Evolutionary conservation across 2,329 filamentous ascomycete species (phyloP).

Genomic region (Claviceps digitariae): DNA sequence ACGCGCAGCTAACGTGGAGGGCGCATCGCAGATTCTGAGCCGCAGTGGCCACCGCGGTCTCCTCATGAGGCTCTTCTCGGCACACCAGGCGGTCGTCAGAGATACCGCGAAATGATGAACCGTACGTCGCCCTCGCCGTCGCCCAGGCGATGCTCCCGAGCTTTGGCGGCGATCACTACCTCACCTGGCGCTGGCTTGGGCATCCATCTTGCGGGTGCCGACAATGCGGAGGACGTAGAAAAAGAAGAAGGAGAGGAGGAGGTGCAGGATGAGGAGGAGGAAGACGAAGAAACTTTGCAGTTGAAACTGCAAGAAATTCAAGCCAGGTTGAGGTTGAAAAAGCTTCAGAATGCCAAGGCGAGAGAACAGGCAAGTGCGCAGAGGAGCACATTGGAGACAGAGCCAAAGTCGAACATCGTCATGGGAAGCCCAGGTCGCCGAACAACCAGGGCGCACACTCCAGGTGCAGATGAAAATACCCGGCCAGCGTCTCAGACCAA

Average conservation of each 20-base stretch:
- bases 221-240: conserved; percentile 34
- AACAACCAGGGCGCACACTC: conserved; percentile 14
- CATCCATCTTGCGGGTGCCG: conserved; percentile 19
- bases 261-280: conserved; percentile 16
- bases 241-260: neutral
- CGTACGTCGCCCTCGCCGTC: conserved; percentile 51
- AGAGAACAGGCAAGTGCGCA: conserved; percentile 9
- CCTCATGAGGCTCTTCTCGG: conserved; percentile 50
- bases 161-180: conserved; percentile 3
- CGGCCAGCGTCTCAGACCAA: conserved; percentile 14
- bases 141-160: conserved; percentile 26
- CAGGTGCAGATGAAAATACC: conserved; percentile 11
- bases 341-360: conserved; percentile 49
- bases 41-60: conserved; percentile 54
- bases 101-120: conserved; percentile 54
- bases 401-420: conserved; percentile 8
- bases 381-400: conserved; percentile 10
- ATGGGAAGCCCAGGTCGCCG: conserved; percentile 11
- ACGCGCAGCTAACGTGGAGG: neutral
- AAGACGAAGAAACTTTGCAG: conserved; percentile 82
- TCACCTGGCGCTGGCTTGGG: conserved; percentile 14
- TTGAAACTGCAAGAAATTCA: conserved; percentile 81
- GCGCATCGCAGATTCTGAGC: conserved; percentile 24
- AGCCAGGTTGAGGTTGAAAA: conserved; percentile 76
- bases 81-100: conserved; percentile 67